Base-by-base conservation (phyloP, 2,329 filamentous ascomycete genomes). In the Aspergillus carbonarius region DNA sequence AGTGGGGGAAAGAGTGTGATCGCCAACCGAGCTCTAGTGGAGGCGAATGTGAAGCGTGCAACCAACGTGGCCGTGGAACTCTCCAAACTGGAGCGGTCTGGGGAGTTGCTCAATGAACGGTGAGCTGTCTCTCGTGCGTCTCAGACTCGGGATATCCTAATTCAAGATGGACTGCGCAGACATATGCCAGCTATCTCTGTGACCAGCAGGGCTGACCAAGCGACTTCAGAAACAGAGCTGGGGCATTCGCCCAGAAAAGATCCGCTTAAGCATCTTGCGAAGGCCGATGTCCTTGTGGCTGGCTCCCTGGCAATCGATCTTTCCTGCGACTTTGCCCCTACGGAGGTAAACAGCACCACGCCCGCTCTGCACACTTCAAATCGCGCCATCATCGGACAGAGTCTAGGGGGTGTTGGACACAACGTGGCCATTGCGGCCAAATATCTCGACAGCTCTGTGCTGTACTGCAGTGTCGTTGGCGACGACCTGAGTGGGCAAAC, bases 221-320 rank as follows among this genome's bases (percentile, higher is more conserved):
- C 60, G 59, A 60, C 55, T 56, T 55, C 64, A 65, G 61, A 68
- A 47, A 54, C 55, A 52, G 62, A 66, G 61, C 56, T 60, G 46
- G 52, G 54, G 44, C 25, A 54, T 17, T 44, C 55, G 53, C 42
- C 52, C 52, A 40, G 20, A 57, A 50, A 60, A 54, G n/a, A 17
- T 40, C 30, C 60, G 9, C 35, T 46, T 9, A 54, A 60, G 44
- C n/a, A 55, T 48, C 25, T 66, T 27, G 59, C 69, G 27, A 73
- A 72, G 62, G 79, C 82, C 53, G 87, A 93, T 64, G 83, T 97
- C n/a, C 78, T 97, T 27, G 91, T 97, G 44, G 91, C 92, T 53
- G 93, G 93, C n/a, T 92, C 92, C 12, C 84, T 98, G 30, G 93
- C 93, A 15, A 82, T 96, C 61, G 93, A 98, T 74, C 81, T 95